Evolutionary conservation across 1,284 basidiomycete species (phyloP), one percentile per base, ranked within the genome.

Genomic region (Fistulinella cinereoalba): DNA sequence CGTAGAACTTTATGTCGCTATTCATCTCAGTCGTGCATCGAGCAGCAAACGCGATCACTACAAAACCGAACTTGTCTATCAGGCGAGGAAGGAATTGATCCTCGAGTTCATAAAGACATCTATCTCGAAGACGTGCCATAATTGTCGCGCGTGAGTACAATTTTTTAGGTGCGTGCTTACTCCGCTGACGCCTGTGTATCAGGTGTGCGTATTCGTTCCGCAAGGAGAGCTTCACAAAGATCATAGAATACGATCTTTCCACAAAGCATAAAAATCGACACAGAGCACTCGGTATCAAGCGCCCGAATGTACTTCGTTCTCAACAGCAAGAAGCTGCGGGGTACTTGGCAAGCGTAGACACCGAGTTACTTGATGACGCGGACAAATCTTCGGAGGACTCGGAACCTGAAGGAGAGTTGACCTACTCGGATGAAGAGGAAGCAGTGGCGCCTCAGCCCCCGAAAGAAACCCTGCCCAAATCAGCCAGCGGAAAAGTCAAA

Each of bases 201-300:
- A 96, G 93, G n/a, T 71, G 79, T 59, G 84, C 78, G 2, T 92
- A 92, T 62, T 89, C 90, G 0, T 91, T 92, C 69, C 85, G 95
- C 49, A 97, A 95, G 66, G 97, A 99, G 64, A 93, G 92, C 1
- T 80, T 91, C 62, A 90, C 92, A 49, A 98, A 97, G 71, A 81
- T 99, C 53, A 88, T 98, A 64, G 95, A 98, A 70, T 90, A 91
- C 60, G 93, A 94, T 58, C 77, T 98, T 24, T 76, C 89, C 2
- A 47, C 68, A 6, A 96, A 94, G 69, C 88, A 95, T 62, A 90
- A 89, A 66, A 74, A 69, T 29, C 75, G 80, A 43, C 83, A 88
- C 64, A 62, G 69, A 6, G 66, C 71, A n/a, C 67, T 69, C 42
- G 75, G 70, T n/a, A 69, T 85, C 49, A 80, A 71, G 52, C 79